A percentile compares a stretch with the other conserved stretches of the same genome.
Conservation (phyloP, 371 early-diverging fungal genomes). For the Dichotomocladium elegans region DNA sequence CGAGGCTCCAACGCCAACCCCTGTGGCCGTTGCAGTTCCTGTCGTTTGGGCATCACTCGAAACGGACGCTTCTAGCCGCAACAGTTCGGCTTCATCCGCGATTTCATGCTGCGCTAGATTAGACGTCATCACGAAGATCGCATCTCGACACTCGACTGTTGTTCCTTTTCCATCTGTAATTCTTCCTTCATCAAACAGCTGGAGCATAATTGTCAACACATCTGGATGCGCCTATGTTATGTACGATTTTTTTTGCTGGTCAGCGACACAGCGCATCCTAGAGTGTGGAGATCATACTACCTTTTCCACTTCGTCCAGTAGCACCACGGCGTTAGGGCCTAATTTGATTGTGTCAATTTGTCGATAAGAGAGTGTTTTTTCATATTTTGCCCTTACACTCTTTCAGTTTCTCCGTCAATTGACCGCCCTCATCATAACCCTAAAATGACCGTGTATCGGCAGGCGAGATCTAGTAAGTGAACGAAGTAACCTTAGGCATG, state of each 20-base stretch:
- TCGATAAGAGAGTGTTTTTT: background rate
- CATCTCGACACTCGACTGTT: slow-evolving; percentile 60
- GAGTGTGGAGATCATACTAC: slow-evolving; percentile 1
- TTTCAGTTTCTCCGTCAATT: slow-evolving; percentile 66
- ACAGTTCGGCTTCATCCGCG: slow-evolving; percentile 50
- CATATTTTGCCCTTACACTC: slow-evolving; percentile 31
- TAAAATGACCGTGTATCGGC: slow-evolving; percentile 4
- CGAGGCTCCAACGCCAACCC: background rate
- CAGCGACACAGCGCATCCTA: no score
- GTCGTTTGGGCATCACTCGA: slow-evolving; percentile 39
- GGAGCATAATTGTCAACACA: slow-evolving; percentile 61
- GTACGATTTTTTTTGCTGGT: no score
- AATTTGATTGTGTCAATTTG: background rate
- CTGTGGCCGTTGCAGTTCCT: slow-evolving; percentile 19
- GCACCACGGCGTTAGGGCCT: slow-evolving; percentile 57
- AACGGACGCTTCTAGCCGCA: slow-evolving; percentile 50
- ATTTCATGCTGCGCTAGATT: slow-evolving; percentile 71
- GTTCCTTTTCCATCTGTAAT: slow-evolving; percentile 69
- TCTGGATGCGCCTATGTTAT: slow-evolving; percentile 55
- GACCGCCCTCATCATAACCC: slow-evolving; percentile 69
- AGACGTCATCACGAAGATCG: slow-evolving; percentile 71
- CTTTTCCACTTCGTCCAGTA: slow-evolving; percentile 65
- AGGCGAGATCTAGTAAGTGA: no score
- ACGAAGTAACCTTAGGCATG: background rate
- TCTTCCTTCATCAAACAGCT: slow-evolving; percentile 72